Evolutionary conservation across 2,329 filamentous ascomycete genomes (phyloP).

Genomic region (Penicillium sp.): DNA sequence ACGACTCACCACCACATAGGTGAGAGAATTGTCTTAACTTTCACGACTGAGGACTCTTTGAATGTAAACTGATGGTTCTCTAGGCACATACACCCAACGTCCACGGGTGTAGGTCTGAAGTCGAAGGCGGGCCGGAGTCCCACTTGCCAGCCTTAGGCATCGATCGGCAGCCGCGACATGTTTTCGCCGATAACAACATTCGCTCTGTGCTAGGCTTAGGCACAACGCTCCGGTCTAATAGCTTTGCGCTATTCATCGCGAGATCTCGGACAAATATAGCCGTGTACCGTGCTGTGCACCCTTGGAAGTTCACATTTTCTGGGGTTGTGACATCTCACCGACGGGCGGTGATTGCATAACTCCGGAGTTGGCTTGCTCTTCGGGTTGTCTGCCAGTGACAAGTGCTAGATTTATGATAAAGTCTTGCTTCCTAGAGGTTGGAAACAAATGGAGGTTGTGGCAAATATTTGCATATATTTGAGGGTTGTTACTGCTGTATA

Average conservation of each 20-base stretch:
- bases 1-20: neutral
- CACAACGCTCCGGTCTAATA: neutral
- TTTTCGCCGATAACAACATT: constrained; percentile 11
- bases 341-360: neutral
- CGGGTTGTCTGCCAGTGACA: neutral
- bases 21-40: neutral
- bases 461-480: neutral
- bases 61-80: neutral
- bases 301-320: neutral
- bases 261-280: neutral
- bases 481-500: neutral
- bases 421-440: neutral
- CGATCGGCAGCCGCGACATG: constrained; percentile 9
- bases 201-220: neutral
- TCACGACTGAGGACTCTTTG: neutral
- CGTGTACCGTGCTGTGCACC: neutral
- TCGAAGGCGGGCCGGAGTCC: constrained; percentile 2
- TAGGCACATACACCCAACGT: neutral
- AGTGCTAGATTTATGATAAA: neutral
- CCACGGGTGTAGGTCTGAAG: neutral
- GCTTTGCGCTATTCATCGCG: neutral
- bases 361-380: neutral
- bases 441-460: neutral
- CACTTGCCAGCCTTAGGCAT: constrained; percentile 4
- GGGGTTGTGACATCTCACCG: neutral